phyloP scores from a whole-genome alignment of 2,329 filamentous ascomycete species.

The Neophaeococcomyces mojaviensis region DNA sequence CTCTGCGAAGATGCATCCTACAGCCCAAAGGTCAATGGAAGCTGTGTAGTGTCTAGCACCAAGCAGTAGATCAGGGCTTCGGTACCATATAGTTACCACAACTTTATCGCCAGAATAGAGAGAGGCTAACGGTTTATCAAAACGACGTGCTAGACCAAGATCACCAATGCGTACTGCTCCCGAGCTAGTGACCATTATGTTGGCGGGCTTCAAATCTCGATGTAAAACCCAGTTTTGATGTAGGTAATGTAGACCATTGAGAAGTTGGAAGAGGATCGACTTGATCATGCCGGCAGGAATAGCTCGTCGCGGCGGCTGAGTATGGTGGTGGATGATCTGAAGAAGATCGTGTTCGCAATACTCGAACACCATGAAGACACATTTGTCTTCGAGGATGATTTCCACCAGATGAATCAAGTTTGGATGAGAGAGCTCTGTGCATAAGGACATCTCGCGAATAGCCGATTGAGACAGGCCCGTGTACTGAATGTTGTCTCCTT shows the following conservation, averaged over 20 bases:
- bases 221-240: conserved; percentile 97
- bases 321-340: conserved; percentile 98
- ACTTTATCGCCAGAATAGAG: conserved; percentile 95
- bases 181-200: conserved; percentile 91
- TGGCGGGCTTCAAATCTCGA: conserved; percentile 92
- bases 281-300: conserved; percentile 86
- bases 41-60: conserved; percentile 95
- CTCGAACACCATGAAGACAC: conserved; percentile 99
- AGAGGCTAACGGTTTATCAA: conserved; percentile 86
- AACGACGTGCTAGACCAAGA: conserved; percentile 80
- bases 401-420: conserved; percentile 90
- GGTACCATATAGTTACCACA: conserved; percentile 98
- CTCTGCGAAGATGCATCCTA: conserved; percentile 97
- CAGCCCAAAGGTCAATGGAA: conserved; percentile 93
- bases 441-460: conserved; percentile 93
- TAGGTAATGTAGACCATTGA: conserved; percentile 90
- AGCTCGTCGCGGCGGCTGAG: conserved; percentile 74
- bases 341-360: conserved; percentile 96
- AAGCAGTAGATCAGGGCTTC: conserved; percentile 85
- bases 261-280: conserved; percentile 89
- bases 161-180: conserved; percentile 95
- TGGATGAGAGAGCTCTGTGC: conserved; percentile 78
- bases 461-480: conserved; percentile 97
- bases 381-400: conserved; percentile 96
- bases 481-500: conserved; percentile 89